Evolutionary conservation across 345 rosid genomes (phyloP).

Genomic region (Hibiscus syriacus): DNA sequence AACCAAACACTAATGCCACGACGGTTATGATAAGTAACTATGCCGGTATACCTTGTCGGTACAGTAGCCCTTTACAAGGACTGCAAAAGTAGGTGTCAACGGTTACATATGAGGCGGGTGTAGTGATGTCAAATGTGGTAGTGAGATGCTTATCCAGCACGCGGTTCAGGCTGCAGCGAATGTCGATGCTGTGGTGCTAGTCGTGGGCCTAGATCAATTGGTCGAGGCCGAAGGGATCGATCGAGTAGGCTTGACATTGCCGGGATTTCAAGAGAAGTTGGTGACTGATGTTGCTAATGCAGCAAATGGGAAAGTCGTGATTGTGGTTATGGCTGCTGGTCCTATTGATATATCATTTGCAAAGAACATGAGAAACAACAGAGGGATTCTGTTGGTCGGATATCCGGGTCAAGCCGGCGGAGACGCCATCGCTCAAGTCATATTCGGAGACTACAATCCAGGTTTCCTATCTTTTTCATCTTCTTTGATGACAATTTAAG

Average conservation of each 20-base stretch:
- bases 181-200: constrained; percentile 27
- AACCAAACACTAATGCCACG: constrained; percentile 45
- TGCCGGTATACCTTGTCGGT: constrained; percentile 39
- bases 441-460: constrained; percentile 43
- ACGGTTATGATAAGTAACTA: constrained; percentile 40
- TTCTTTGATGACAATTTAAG: neutral
- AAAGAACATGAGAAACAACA: constrained; percentile 16
- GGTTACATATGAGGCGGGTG: constrained; percentile 30
- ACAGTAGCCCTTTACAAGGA: constrained; percentile 45
- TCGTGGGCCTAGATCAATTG: constrained; percentile 38
- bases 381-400: constrained; percentile 46
- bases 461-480: constrained; percentile 12
- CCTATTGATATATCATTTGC: constrained; percentile 42
- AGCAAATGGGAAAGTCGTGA: constrained; percentile 25
- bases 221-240: constrained; percentile 40
- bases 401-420: constrained; percentile 58
- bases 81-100: constrained; percentile 23
- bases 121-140: constrained; percentile 20
- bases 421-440: constrained; percentile 38
- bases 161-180: constrained; percentile 22
- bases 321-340: constrained; percentile 41
- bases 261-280: constrained; percentile 37
- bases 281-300: constrained; percentile 27
- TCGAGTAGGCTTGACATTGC: constrained; percentile 35
- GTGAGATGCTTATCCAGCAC: constrained; percentile 5